These are phyloP conservation scores for Auriculariales sp. DNA, from an alignment of 768 basidiomycete species.

Conservation along the genomic window DNA sequence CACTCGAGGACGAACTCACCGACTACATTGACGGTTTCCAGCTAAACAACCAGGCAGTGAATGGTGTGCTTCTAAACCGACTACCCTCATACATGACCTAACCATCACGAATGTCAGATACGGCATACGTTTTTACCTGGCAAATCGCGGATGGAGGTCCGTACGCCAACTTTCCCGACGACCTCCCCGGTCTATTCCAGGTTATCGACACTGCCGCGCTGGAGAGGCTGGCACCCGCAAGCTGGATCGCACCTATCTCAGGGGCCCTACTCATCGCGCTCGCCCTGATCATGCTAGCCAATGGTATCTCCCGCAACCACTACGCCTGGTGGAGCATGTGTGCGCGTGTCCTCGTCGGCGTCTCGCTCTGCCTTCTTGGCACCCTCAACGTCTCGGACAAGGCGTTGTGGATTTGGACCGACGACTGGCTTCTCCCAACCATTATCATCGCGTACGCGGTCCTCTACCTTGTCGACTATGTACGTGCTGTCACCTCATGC, in stretches of 20 bases:
- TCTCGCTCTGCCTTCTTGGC: background rate
- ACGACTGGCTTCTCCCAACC: background rate
- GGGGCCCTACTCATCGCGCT: background rate
- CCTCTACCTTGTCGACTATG: background rate
- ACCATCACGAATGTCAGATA: too few relatives aligned
- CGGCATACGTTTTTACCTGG: too few relatives aligned
- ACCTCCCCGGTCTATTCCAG: background rate
- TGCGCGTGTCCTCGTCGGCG: background rate
- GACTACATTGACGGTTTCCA: background rate
- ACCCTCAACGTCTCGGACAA: background rate
- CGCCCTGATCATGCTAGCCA: background rate
- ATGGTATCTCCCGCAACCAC: background rate
- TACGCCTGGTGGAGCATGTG: background rate
- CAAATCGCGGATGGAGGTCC: too few relatives aligned
- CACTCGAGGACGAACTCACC: background rate
- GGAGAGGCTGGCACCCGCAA: background rate
- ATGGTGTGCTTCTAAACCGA: background rate
- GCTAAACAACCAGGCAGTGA: background rate
- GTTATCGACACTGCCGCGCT: background rate
- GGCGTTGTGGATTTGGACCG: background rate
- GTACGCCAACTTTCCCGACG: too few relatives aligned
- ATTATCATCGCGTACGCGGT: background rate
- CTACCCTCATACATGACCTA: too few relatives aligned
- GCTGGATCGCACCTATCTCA: background rate
- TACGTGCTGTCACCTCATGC: background rate